These are phyloP conservation scores for Polychytrium aggregatum DNA, from an alignment of 192 early-diverging fungal species.

Conservation along the genomic window DNA sequence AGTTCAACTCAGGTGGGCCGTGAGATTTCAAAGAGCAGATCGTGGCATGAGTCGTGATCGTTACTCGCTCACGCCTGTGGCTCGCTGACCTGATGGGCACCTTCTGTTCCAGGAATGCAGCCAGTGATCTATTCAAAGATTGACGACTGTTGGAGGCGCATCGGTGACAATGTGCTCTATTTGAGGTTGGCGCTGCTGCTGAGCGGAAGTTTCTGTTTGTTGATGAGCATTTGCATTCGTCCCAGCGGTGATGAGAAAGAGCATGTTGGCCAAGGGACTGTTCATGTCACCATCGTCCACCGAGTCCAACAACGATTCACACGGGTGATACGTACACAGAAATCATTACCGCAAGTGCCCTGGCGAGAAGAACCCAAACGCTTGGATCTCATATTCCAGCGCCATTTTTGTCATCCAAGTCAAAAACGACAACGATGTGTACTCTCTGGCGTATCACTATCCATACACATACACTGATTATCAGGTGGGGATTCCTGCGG, in stretches of 20 bases:
- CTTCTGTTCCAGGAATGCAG: slow-evolving; percentile 32
- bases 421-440: slow-evolving; percentile 21
- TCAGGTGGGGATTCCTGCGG: slow-evolving; percentile 13
- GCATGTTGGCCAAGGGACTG: no score
- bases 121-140: slow-evolving; percentile 34
- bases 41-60: neutral
- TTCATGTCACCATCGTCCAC: no score
- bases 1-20: slow-evolving; percentile 38
- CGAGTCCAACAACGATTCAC: no score
- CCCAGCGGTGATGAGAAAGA: no score
- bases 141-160: slow-evolving; percentile 27
- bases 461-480: slow-evolving; percentile 42
- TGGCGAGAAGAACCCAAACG: no score
- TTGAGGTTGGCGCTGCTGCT: slow-evolving; percentile 29
- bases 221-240: no score
- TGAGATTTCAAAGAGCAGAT: no score
- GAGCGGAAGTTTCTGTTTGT: no score
- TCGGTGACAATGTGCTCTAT: slow-evolving; percentile 34
- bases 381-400: no score
- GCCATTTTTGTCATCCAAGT: no score
- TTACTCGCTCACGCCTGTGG: slow-evolving; percentile 1
- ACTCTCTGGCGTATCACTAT: slow-evolving; percentile 40
- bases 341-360: no score
- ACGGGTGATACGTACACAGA: slow-evolving; percentile 5
- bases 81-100: neutral